Evolutionary conservation across 441 rosid species (phyloP).

Genomic region (Oxalis stricta): DNA sequence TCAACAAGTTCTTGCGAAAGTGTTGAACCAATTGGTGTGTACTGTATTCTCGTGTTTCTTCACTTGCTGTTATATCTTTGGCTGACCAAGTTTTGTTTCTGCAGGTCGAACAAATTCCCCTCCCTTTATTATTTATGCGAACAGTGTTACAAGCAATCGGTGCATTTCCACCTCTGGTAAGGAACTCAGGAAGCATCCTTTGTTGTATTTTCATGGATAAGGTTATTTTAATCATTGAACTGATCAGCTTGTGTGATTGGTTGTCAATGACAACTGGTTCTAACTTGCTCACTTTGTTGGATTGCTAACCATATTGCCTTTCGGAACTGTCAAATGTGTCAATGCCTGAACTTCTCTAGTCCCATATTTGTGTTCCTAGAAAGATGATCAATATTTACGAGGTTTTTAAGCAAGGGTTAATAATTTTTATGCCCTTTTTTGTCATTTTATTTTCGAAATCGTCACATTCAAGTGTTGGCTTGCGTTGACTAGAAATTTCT

Average conservation of each 20-base stretch:
- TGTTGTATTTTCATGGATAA: background rate
- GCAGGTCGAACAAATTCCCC: constrained; percentile 97
- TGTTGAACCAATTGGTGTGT: constrained; percentile 92
- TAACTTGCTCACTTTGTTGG: background rate
- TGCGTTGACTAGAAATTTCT: constrained; percentile 3
- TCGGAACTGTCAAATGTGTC: too few species aligned
- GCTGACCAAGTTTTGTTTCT: constrained; percentile 14
- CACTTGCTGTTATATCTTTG: constrained; percentile 4
- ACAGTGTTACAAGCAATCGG: constrained; percentile 95
- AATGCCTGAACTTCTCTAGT: too few species aligned
- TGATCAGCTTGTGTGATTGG: background rate
- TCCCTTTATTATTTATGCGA: constrained; percentile 97
- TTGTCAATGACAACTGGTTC: background rate
- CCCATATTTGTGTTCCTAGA: too few species aligned
- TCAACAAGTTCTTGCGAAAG: constrained; percentile 93
- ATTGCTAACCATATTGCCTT: background rate
- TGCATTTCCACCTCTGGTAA: constrained; percentile 95
- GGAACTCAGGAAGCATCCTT: constrained; percentile 5
- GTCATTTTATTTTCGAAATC: background rate
- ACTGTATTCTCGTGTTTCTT: constrained; percentile 10
- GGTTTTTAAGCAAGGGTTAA: too few species aligned
- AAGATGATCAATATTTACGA: too few species aligned
- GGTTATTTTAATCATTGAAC: background rate
- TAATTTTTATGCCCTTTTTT: too few species aligned
- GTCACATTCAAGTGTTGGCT: background rate